Evolutionary conservation across 2,329 filamentous ascomycete species (phyloP), one percentile per base, ranked within the genome.

Genomic region (Sporothrix phasma): DNA sequence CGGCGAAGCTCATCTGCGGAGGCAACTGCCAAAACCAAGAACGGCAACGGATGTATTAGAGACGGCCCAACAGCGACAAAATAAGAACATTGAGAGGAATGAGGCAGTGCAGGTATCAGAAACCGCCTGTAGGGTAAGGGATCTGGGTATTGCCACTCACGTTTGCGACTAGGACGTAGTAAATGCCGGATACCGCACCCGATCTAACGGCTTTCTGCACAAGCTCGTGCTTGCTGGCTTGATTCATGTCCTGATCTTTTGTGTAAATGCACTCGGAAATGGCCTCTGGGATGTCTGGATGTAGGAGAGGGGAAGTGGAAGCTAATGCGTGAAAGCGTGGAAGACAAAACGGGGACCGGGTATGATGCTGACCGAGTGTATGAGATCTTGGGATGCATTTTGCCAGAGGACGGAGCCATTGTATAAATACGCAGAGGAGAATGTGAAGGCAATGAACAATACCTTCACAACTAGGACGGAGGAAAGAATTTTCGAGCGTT

Each of bases 101-200:
- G 26, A 59, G 15, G 5, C 5, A 46, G 37, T n/a, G 37, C 37
- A 17, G 41, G 15, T 43, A 31, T 29, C 22, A 47, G 22, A n/a
- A 15, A 5, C 34, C 43, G 43, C 19, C 24, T 19, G 13, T 61
- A 29, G 11, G 39, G 31, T 39, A 37, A 13, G 41, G 43, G 19
- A 24, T 49, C 13, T 11, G 24, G 47, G 22, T 13, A 13, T 2
- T 6, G 2, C 37, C 24, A 60, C 65, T 60, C n/a, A 66, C 66
- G 17, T 67, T 67, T 10, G 63, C 26, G 37, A 67, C 51, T 2
- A 46, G 59, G n/a, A 67, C 63, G 45, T 66, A 64, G 43, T 64
- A 67, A 3, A 65, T 19, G 1, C 58, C 61, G 5, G 66, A 64
- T 8, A 17, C 2, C 2, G 43, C 11, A 29, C 65, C 66, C 2